Evolutionary conservation across 169 alveolate species (phyloP).

Genomic region (Plasmodium cynomolgi): DNA sequence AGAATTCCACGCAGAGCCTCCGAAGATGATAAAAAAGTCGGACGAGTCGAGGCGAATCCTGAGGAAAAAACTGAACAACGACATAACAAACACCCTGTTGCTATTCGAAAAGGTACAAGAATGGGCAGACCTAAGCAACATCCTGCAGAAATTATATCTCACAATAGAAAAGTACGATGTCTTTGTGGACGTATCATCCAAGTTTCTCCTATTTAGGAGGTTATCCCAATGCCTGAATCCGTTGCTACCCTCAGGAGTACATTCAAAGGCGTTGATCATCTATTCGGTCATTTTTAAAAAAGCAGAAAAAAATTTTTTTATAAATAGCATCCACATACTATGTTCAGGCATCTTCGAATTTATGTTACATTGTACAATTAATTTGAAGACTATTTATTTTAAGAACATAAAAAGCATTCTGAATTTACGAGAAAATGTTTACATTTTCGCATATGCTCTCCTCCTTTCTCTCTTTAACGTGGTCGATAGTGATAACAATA

Average conservation of each 20-base stretch:
- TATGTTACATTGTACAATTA: slow-evolving; percentile 90
- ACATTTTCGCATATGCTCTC: slow-evolving; percentile 88
- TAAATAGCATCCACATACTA: slow-evolving; percentile 90
- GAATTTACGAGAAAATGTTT: slow-evolving; percentile 88
- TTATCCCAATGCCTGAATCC: slow-evolving; percentile 94
- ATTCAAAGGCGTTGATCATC: slow-evolving; percentile 92
- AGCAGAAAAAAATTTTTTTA: slow-evolving; percentile 86
- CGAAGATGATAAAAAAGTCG: slow-evolving; percentile 36
- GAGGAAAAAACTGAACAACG: slow-evolving; percentile 76
- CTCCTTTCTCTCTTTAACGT: slow-evolving; percentile 85
- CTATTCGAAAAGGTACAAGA: slow-evolving; percentile 93
- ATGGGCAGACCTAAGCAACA: slow-evolving; percentile 94
- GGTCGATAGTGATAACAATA: slow-evolving; percentile 90
- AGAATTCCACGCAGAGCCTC: neutral
- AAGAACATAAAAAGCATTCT: slow-evolving; percentile 86
- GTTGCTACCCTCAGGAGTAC: slow-evolving; percentile 93
- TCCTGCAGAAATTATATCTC: slow-evolving; percentile 88
- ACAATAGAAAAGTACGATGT: slow-evolving; percentile 83
- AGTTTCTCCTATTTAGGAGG: slow-evolving; percentile 90
- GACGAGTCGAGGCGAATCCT: slow-evolving; percentile 54
- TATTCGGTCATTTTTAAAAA: slow-evolving; percentile 90
- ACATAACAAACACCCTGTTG: slow-evolving; percentile 83
- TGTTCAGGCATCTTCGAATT: slow-evolving; percentile 94
- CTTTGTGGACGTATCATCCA: slow-evolving; percentile 85
- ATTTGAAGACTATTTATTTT: slow-evolving; percentile 90